Evolutionary conservation across 2,329 filamentous ascomycete species (phyloP), one percentile per base, ranked within the genome.

Genomic region (Penicillium italicum): DNA sequence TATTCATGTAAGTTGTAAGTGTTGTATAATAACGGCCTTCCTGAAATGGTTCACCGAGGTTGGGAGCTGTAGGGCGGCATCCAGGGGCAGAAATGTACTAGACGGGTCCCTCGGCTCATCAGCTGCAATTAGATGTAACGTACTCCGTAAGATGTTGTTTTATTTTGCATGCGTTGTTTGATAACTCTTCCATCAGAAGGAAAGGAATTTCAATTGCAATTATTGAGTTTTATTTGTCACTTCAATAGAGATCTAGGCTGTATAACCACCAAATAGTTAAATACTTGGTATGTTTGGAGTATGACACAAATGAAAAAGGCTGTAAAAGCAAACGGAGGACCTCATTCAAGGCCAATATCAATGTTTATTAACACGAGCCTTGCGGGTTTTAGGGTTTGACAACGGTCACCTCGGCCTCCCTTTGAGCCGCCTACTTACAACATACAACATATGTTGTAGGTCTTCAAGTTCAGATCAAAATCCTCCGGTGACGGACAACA

Each of bases 1-100:
- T 20, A 22, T 10, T 6, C n/a, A 5, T 28, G 24, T 24, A 24
- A 5, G 24, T n/a, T n/a, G n/a, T 24, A 24, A 16, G 9, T 33
- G n/a, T 34, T 41, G 20, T 59, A 62, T 16, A 48, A 20, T 26
- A 48, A 20, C 18, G 28, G 28, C n/a, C 10, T 56, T 59, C 36
- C 63, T 64, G 7, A 59, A 64, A 63, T 48, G 47, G 62, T 56
- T 65, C 63, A 65, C 63, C 63, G 63, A 60, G 50, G 61, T 53
- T 45, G 53, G 60, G 53, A 61, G 48, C 56, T 60, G 16, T 34
- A 36, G 45, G 48, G 40, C 53, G 52, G 54, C 9, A 48, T n/a
- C 9, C 20, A 41, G 18, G 34, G 58, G 49, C 55, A 58, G 50
- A 59, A 50, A 30, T 30, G 12, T 26, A 26, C 12, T 33, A 11